Evolutionary conservation across 371 early-diverging fungal genomes (phyloP).

Genomic region (Blastocladiella emersonii): DNA sequence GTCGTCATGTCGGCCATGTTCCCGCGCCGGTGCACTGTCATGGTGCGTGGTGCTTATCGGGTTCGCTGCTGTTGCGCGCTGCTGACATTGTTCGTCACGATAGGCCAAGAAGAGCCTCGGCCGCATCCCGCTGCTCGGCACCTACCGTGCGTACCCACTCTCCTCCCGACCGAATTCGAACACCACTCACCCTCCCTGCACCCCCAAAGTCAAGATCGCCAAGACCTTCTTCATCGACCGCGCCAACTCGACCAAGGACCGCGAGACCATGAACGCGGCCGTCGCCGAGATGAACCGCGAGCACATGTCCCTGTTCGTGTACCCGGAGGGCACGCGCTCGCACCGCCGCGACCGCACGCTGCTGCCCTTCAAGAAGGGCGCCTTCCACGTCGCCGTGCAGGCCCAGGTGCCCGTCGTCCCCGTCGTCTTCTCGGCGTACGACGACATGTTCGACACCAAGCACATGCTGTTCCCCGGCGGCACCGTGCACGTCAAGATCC

Average conservation of each 20-base stretch:
- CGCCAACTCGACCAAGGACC: slow-evolving; percentile 59
- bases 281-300: slow-evolving; percentile 47
- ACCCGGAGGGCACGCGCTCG: slow-evolving; percentile 89
- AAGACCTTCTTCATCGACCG: slow-evolving; percentile 75
- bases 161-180: no score
- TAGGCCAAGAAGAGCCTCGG: slow-evolving; percentile 63
- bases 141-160: slow-evolving; percentile 68
- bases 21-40: slow-evolving; percentile 24
- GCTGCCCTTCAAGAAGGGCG: slow-evolving; percentile 86
- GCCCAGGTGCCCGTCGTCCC: slow-evolving; percentile 81
- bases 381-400: slow-evolving; percentile 81
- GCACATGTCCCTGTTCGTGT: slow-evolving; percentile 67
- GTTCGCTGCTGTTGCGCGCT: no score
- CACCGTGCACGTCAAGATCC: slow-evolving; percentile 46
- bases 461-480: slow-evolving; percentile 48
- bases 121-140: slow-evolving; percentile 71
- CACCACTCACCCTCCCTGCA: no score
- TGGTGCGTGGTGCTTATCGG: no score
- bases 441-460: slow-evolving; percentile 50
- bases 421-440: slow-evolving; percentile 66
- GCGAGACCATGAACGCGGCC: slow-evolving; percentile 62
- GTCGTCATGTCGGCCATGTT: slow-evolving; percentile 53
- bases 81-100: neutral
- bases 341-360: slow-evolving; percentile 50
- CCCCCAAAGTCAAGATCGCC: no score